Conservation (phyloP, 257 asterid genomes). For the Ilex aquifolium region DNA sequence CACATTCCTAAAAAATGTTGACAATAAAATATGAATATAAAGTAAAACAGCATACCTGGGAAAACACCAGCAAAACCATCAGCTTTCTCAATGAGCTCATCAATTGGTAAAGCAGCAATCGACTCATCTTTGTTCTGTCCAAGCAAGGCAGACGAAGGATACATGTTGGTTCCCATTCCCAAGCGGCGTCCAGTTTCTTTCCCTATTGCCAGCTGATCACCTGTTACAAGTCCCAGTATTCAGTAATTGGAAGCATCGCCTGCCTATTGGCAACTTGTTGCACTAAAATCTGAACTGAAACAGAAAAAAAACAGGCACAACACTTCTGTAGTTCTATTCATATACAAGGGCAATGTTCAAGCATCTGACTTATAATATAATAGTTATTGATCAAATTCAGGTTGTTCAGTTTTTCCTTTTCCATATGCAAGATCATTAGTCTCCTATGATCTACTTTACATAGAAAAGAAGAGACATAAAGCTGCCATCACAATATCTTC, state of each 20-base stretch:
- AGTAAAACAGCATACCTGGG: conserved; percentile 31
- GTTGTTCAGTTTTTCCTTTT: no score
- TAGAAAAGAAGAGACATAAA: no score
- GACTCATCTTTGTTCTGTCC: conserved; percentile 58
- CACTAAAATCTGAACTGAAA: no score
- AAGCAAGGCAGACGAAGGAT: conserved; percentile 52
- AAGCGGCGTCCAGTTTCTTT: conserved; percentile 62
- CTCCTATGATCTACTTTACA: no score
- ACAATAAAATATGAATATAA: conserved; percentile 3
- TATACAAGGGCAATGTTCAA: no score
- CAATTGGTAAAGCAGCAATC: conserved; percentile 46
- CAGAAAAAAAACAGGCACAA: no score
- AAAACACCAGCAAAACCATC: conserved; percentile 68
- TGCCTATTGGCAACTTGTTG: neutral
- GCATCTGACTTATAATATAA: no score
- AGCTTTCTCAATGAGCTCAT: conserved; percentile 57
- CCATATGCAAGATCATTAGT: no score
- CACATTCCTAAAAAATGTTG: neutral
- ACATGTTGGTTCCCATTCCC: conserved; percentile 68
- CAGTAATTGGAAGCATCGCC: neutral
- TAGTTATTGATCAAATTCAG: no score
- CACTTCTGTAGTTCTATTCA: no score
- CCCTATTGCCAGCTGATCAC: conserved; percentile 62
- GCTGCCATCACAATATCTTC: no score
- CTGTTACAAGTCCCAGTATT: conserved; percentile 20